phyloP scores from a whole-genome alignment of 2,329 filamentous ascomycete species.

The Pseudofabraea citricarpa region DNA sequence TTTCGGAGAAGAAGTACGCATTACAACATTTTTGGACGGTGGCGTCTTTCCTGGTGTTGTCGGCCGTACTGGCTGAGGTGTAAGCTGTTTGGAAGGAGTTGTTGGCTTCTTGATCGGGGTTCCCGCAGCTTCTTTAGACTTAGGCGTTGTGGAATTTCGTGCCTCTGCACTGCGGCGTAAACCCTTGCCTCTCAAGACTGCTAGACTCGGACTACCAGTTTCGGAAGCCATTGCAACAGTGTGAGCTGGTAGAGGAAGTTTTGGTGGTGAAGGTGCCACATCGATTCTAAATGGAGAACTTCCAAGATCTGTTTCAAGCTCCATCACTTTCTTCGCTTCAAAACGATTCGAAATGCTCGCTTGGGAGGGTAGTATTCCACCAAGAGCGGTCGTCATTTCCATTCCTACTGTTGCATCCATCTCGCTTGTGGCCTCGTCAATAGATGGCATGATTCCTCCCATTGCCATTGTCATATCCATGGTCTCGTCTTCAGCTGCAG shows the following conservation, averaged over 20 bases:
- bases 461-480: slow-evolving; percentile 50
- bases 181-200: slow-evolving; percentile 45
- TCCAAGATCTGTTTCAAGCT: slow-evolving; percentile 47
- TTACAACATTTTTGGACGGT: slow-evolving; percentile 39
- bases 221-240: slow-evolving; percentile 37
- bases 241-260: slow-evolving; percentile 25
- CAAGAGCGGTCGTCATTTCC: slow-evolving; percentile 59
- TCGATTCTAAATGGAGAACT: slow-evolving; percentile 38
- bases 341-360: slow-evolving; percentile 34
- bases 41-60: slow-evolving; percentile 46
- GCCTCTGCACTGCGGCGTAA: slow-evolving; percentile 43
- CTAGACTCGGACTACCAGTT: slow-evolving; percentile 50
- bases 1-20: slow-evolving; percentile 43
- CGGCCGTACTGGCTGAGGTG: slow-evolving; percentile 38
- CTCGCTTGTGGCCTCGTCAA: slow-evolving; percentile 28
- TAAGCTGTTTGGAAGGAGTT: slow-evolving; percentile 35
- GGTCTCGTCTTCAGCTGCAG: slow-evolving; percentile 24
- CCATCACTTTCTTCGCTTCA: slow-evolving; percentile 53
- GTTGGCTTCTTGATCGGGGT: slow-evolving; percentile 29
- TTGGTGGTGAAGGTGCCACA: slow-evolving; percentile 31
- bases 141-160: slow-evolving; percentile 37
- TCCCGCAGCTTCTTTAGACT: slow-evolving; percentile 15
- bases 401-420: slow-evolving; percentile 44
- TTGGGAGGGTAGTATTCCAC: slow-evolving; percentile 44
- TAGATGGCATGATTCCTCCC: slow-evolving; percentile 36